These are phyloP conservation scores for Rhizophora apiculata DNA, from an alignment of 345 rosid species.

Conservation along the genomic window DNA sequence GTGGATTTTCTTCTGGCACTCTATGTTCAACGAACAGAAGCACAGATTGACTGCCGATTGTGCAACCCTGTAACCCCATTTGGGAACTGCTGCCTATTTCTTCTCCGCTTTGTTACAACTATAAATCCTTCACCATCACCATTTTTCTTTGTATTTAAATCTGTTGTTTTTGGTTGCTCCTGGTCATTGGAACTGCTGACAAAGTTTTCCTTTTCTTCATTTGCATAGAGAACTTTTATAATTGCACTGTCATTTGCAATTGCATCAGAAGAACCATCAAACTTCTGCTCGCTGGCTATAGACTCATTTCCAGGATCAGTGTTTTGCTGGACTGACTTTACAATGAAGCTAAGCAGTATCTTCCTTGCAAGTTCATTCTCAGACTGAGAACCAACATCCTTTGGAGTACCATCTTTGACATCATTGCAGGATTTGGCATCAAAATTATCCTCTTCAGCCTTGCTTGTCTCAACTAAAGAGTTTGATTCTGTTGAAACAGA, in stretches of 20 bases:
- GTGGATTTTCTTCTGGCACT: not conserved
- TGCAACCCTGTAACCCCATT: conserved; percentile 43
- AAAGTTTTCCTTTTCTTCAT: conserved; percentile 37
- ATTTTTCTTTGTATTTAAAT: conserved; percentile 24
- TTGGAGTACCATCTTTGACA: conserved; percentile 17
- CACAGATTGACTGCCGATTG: conserved; percentile 62
- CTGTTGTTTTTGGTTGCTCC: conserved; percentile 22
- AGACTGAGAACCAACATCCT: conserved; percentile 30
- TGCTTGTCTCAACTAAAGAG: conserved; percentile 18
- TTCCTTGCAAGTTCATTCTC: conserved; percentile 71
- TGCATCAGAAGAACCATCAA: conserved; percentile 40
- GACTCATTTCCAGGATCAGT: conserved; percentile 31
- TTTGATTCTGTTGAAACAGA: conserved; percentile 17
- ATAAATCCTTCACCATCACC: conserved; percentile 70
- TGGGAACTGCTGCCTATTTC: conserved; percentile 50
- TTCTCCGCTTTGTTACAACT: conserved; percentile 58
- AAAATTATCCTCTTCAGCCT: conserved; percentile 24
- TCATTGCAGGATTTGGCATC: conserved; percentile 21
- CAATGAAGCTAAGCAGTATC: conserved; percentile 67
- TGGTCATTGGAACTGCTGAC: conserved; percentile 15
- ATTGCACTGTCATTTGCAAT: conserved; percentile 51
- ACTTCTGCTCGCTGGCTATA: conserved; percentile 25
- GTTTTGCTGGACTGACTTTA: conserved; percentile 55
- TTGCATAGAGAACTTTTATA: conserved; percentile 44
- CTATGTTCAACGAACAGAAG: conserved; percentile 46